phyloP scores from a whole-genome alignment of 805 yeast species.

The Wickerhamomyces queroliae region DNA sequence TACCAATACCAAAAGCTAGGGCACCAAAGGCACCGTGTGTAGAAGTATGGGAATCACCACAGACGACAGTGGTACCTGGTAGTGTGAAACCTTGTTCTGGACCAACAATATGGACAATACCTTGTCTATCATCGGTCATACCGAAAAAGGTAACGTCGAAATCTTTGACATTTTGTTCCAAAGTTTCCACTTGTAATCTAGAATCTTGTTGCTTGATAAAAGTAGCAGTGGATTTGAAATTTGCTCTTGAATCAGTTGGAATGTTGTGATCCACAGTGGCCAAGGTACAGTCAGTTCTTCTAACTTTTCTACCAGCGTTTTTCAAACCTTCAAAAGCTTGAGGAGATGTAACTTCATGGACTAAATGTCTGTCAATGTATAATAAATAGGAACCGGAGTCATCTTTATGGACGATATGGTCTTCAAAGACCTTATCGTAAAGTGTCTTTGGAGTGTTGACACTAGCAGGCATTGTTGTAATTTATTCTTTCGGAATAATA shows the following conservation, averaged over 20 bases:
- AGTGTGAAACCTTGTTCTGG: slow-evolving; percentile 99
- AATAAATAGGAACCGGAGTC: slow-evolving; percentile 81
- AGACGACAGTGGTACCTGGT: slow-evolving; percentile 98
- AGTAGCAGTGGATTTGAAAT: slow-evolving; percentile 64
- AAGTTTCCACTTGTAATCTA: slow-evolving; percentile 83
- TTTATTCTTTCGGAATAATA: too few species aligned
- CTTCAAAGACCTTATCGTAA: slow-evolving; percentile 94
- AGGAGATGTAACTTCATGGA: slow-evolving; percentile 98
- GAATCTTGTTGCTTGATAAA: slow-evolving; percentile 91
- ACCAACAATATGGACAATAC: slow-evolving; percentile 97
- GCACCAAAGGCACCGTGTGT: slow-evolving; percentile 99
- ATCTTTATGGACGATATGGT: slow-evolving; percentile 87
- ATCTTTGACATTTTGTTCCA: slow-evolving; percentile 87
- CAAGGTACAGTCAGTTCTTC: slow-evolving; percentile 89
- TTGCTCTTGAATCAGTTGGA: slow-evolving; percentile 84
- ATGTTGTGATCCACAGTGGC: slow-evolving; percentile 97
- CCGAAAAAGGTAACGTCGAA: slow-evolving; percentile 92
- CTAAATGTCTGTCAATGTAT: slow-evolving; percentile 94
- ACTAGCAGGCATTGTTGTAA: slow-evolving; percentile 4
- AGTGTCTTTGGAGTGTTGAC: slow-evolving; percentile 53
- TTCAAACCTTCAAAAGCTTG: slow-evolving; percentile 96
- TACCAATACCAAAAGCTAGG: slow-evolving; percentile 97
- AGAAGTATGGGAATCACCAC: slow-evolving; percentile 98
- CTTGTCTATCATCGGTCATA: slow-evolving; percentile 91
- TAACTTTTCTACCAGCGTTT: slow-evolving; percentile 81